A percentile compares a stretch with the other conserved stretches of the same genome.
Conservation (phyloP, 176 grass and related monocot genomes). For the Oryza officinalis region DNA sequence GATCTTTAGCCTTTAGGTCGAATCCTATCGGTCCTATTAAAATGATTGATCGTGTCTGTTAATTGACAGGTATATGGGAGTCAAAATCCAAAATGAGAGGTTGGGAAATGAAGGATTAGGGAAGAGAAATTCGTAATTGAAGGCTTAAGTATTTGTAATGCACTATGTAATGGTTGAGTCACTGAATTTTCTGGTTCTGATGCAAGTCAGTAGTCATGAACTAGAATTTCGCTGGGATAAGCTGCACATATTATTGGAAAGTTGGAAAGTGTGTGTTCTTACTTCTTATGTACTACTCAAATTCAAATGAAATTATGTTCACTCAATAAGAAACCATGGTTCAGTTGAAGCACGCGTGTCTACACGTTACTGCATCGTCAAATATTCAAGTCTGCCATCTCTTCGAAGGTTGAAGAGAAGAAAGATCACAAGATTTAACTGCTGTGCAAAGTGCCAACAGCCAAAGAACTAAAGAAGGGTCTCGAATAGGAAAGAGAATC, state of each 20-base stretch:
- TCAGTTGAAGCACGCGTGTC: neutral
- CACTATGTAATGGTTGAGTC: conserved; percentile 8
- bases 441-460: conserved; percentile 17
- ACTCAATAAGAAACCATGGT: neutral
- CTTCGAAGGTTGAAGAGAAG: neutral
- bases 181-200: neutral
- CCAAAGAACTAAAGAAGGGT: conserved; percentile 31
- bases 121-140: conserved; percentile 15
- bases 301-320: conserved; percentile 1
- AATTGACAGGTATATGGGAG: conserved; percentile 73
- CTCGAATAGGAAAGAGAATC: conserved; percentile 54
- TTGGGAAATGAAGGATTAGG: conserved; percentile 22
- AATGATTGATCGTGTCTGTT: conserved; percentile 32
- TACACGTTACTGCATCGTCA: neutral
- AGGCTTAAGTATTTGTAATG: neutral
- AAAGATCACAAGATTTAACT: neutral
- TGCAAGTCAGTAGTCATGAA: neutral
- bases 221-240: neutral
- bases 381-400: neutral
- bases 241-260: conserved; percentile 11
- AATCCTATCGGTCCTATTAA: conserved; percentile 30
- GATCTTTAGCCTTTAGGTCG: conserved; percentile 37
- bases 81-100: conserved; percentile 65
- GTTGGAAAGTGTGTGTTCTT: neutral
- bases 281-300: neutral